These are phyloP conservation scores for Metschnikowia matae DNA, from an alignment of 805 yeast genomes.

Conservation along the genomic window DNA sequence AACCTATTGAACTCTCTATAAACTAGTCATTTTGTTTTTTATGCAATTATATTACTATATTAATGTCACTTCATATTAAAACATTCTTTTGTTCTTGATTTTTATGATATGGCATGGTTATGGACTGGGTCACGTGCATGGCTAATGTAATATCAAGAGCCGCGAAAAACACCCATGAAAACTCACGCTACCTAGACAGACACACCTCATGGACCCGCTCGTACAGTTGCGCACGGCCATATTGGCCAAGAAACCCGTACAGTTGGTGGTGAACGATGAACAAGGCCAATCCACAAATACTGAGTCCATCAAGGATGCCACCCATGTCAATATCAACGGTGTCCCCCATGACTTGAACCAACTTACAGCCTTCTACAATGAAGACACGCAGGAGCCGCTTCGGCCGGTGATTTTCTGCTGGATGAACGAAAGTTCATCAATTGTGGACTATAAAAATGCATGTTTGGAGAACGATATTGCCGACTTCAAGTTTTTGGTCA, in stretches of 20 bases:
- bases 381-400: conserved; percentile 46
- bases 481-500: conserved; percentile 76
- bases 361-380: conserved; percentile 53
- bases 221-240: conserved; percentile 27
- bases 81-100: too few species aligned
- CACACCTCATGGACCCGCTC: conserved; percentile 18
- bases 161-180: conserved; percentile 5
- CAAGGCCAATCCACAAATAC: conserved; percentile 14
- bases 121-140: too few species aligned
- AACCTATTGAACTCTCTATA: too few species aligned
- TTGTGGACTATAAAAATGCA: conserved; percentile 75
- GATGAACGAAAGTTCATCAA: conserved; percentile 65
- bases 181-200: neutral
- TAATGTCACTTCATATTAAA: too few species aligned
- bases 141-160: neutral
- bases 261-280: conserved; percentile 16
- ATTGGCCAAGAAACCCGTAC: conserved; percentile 21
- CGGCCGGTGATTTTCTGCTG: conserved; percentile 73
- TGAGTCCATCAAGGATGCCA: conserved; percentile 30
- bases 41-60: too few species aligned
- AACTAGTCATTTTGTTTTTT: too few species aligned
- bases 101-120: too few species aligned
- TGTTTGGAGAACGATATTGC: conserved; percentile 62
- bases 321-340: conserved; percentile 29
- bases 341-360: conserved; percentile 35